These are phyloP conservation scores for Mollisia scopiformis DNA, from an alignment of 2,329 filamentous ascomycete species.

Conservation along the genomic window DNA sequence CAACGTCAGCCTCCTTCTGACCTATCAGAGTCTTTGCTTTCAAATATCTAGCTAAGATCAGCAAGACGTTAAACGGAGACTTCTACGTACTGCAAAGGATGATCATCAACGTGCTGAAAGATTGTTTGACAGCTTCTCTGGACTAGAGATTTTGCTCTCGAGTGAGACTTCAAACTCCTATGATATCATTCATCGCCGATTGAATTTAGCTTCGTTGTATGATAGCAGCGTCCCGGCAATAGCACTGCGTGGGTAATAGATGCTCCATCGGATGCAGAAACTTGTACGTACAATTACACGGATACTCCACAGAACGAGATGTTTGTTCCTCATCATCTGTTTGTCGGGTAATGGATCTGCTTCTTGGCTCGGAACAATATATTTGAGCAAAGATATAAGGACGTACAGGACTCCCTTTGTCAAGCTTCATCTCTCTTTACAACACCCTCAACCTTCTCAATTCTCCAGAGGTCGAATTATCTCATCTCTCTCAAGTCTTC, in stretches of 20 bases:
- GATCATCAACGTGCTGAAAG: too few relatives aligned
- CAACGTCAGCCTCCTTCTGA: not conserved
- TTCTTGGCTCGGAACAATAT: not conserved
- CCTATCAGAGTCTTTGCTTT: not conserved
- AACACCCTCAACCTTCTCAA: not conserved
- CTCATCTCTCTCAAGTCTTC: not conserved
- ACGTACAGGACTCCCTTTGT: not conserved
- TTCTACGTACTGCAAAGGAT: too few relatives aligned
- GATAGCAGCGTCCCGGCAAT: too few relatives aligned
- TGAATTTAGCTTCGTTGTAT: not conserved
- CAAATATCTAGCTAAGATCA: not conserved
- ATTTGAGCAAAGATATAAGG: not conserved
- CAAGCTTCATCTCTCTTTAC: not conserved
- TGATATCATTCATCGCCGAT: not conserved
- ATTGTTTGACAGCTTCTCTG: too few relatives aligned
- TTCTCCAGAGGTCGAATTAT: not conserved
- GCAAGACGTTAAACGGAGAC: not conserved
- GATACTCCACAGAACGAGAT: not conserved
- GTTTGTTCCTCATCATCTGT: not conserved
- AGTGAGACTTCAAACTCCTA: too few relatives aligned
- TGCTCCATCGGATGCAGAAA: too few relatives aligned
- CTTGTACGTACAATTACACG: not conserved
- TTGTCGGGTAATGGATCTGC: too few relatives aligned
- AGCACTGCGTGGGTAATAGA: too few relatives aligned
- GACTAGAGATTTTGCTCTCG: too few relatives aligned